Conservation (phyloP, 1,284 basidiomycete species). For the Paramarasmius palmivorus region DNA sequence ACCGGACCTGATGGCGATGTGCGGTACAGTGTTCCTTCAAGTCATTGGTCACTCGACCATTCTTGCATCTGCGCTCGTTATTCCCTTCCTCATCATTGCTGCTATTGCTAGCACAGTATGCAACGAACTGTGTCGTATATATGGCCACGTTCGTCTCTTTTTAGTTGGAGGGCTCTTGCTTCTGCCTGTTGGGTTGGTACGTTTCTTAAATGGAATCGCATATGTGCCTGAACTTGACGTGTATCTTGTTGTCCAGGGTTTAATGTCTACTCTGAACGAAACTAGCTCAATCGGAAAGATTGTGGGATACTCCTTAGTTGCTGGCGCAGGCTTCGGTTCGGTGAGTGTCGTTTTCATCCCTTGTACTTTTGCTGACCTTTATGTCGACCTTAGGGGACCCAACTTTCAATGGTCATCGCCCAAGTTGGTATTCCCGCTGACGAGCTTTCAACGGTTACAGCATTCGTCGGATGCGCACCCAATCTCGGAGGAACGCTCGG, state of each 20-base stretch:
- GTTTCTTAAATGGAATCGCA: background rate
- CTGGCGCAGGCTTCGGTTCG: conserved; percentile 29
- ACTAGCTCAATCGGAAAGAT: conserved; percentile 17
- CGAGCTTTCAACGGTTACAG: conserved; percentile 32
- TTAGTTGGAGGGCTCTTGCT: conserved; percentile 23
- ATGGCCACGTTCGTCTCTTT: conserved; percentile 20
- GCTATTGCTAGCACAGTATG: conserved; percentile 25
- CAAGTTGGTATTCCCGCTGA: conserved; percentile 29
- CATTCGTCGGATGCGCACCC: conserved; percentile 29
- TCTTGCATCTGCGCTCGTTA: conserved; percentile 30
- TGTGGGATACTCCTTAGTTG: conserved; percentile 30
- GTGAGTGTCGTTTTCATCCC: conserved; percentile 14
- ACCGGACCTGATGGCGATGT: background rate
- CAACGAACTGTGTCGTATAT: conserved; percentile 22
- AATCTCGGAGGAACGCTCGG: conserved; percentile 32
- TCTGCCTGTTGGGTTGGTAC: conserved; percentile 25
- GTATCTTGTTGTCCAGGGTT: conserved; percentile 4
- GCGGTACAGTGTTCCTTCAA: conserved; percentile 31
- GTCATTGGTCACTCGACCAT: conserved; percentile 28
- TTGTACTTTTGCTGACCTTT: background rate
- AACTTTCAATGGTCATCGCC: conserved; percentile 28
- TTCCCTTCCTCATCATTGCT: conserved; percentile 30
- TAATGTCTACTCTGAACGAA: conserved; percentile 4
- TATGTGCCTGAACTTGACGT: too few relatives aligned
- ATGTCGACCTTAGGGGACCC: conserved; percentile 23